Evolutionary conservation across 2,329 filamentous ascomycete species (phyloP).

Genomic region (Apiospora rasikravindrae): DNA sequence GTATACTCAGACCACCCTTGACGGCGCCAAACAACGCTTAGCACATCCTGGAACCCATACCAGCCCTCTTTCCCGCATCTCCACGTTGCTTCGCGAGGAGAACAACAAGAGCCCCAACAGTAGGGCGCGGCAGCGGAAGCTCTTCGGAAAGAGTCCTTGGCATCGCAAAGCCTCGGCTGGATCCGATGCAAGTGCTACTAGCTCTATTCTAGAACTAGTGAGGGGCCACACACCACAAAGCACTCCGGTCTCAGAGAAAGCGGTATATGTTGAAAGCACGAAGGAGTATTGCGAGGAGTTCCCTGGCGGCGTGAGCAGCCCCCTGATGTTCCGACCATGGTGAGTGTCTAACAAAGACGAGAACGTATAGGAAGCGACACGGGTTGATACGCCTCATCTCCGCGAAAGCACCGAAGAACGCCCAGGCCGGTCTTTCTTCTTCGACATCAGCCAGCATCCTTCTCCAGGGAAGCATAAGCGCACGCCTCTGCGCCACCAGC

Average conservation of each 20-base stretch:
- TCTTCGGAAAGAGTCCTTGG: constrained; percentile 50
- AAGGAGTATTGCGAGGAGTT: constrained; percentile 24
- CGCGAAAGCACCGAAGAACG: constrained; percentile 45
- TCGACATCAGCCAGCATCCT: constrained; percentile 38
- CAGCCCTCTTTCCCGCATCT: constrained; percentile 25
- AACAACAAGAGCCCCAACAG: constrained; percentile 30
- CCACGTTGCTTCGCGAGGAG: constrained; percentile 42
- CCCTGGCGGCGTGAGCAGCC: constrained; percentile 42
- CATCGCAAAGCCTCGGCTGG: constrained; percentile 44
- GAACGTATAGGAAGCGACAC: constrained; percentile 51
- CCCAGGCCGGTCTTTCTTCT: constrained; percentile 49
- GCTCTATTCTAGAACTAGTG: constrained; percentile 48
- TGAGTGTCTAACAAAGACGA: not conserved
- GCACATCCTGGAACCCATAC: constrained; percentile 5
- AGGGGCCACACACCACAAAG: constrained; percentile 42
- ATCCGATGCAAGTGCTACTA: constrained; percentile 46
- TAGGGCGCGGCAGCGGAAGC: constrained; percentile 37
- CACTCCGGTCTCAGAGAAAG: constrained; percentile 34
- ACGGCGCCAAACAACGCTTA: constrained; percentile 21
- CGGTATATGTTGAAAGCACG: constrained; percentile 16
- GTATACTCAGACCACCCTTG: constrained; percentile 22
- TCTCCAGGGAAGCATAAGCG: constrained; percentile 27
- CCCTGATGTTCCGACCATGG: not conserved
- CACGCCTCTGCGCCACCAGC: constrained; percentile 8
- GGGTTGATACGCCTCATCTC: constrained; percentile 53